phyloP scores from a whole-genome alignment of 768 basidiomycete genomes.

The Russula compacta region DNA sequence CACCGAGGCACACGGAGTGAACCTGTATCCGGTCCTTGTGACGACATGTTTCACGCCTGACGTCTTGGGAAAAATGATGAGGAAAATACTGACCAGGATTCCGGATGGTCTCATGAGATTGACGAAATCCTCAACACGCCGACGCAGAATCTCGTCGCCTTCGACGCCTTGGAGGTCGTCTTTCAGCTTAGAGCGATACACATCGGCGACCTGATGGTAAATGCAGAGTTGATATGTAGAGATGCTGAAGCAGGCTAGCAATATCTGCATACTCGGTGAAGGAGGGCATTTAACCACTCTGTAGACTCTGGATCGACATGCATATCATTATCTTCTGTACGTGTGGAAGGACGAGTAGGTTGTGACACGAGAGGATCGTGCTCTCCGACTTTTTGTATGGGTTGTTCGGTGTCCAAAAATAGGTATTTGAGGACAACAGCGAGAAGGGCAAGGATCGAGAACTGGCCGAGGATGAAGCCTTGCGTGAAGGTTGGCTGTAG shows the following conservation, averaged over 20 bases:
- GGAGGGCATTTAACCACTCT: slow-evolving; percentile 85
- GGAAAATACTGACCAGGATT: slow-evolving; percentile 45
- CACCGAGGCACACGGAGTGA: slow-evolving; percentile 76
- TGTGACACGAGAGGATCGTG: slow-evolving; percentile 1
- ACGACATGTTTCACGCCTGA: slow-evolving; percentile 1
- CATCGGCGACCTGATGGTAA: slow-evolving; percentile 42
- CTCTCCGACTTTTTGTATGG: slow-evolving; percentile 38
- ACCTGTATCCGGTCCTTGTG: slow-evolving; percentile 76
- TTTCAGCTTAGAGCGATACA: slow-evolving; percentile 71
- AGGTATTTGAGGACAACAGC: slow-evolving; percentile 86
- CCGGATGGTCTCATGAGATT: slow-evolving; percentile 66
- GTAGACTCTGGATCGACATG: slow-evolving; percentile 52
- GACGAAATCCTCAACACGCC: slow-evolving; percentile 68
- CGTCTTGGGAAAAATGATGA: background rate
- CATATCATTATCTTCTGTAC: slow-evolving; percentile 16
- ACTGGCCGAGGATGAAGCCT: slow-evolving; percentile 85
- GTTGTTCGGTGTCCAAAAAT: slow-evolving; percentile 72
- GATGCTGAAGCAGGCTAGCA: background rate
- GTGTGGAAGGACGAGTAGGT: background rate
- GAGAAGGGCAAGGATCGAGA: slow-evolving; percentile 73
- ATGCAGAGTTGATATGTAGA: background rate
- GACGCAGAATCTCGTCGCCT: slow-evolving; percentile 78
- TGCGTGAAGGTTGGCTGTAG: slow-evolving; percentile 90
- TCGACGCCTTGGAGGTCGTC: slow-evolving; percentile 59
- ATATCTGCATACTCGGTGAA: slow-evolving; percentile 56